These are phyloP conservation scores for Lumnitzera racemosa DNA, from an alignment of 345 rosid genomes.

Conservation along the genomic window DNA sequence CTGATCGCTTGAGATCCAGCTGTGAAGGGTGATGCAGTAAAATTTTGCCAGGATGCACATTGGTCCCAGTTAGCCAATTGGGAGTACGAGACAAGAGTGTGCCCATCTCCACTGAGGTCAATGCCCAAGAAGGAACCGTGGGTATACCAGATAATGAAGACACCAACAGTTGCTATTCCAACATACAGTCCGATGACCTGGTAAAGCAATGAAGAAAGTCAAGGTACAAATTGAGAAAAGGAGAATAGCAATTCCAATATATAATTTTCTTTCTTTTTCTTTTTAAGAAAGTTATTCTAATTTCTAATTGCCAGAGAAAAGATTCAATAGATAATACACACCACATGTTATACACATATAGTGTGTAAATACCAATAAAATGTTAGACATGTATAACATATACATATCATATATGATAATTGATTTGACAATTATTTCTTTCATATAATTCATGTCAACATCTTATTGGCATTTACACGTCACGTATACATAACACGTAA, in stretches of 20 bases:
- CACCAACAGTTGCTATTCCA: constrained; percentile 65
- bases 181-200: constrained; percentile 68
- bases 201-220: not conserved
- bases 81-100: constrained; percentile 44
- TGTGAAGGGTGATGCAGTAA: constrained; percentile 41
- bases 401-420: too few species aligned
- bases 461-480: too few species aligned
- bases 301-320: too few species aligned
- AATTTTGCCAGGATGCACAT: constrained; percentile 50
- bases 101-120: constrained; percentile 57
- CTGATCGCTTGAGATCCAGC: constrained; percentile 44
- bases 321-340: too few species aligned
- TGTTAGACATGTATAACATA: too few species aligned
- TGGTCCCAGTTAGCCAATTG: constrained; percentile 65
- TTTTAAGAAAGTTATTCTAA: too few species aligned
- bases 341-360: too few species aligned
- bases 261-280: too few species aligned
- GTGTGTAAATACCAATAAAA: too few species aligned
- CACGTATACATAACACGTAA: too few species aligned
- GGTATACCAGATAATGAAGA: constrained; percentile 66
- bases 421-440: too few species aligned
- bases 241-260: not conserved
- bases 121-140: constrained; percentile 50
- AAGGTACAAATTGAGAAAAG: not conserved
- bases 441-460: too few species aligned